phyloP scores from a whole-genome alignment of 2,329 filamentous ascomycete species.

The Helotiales sp. region DNA sequence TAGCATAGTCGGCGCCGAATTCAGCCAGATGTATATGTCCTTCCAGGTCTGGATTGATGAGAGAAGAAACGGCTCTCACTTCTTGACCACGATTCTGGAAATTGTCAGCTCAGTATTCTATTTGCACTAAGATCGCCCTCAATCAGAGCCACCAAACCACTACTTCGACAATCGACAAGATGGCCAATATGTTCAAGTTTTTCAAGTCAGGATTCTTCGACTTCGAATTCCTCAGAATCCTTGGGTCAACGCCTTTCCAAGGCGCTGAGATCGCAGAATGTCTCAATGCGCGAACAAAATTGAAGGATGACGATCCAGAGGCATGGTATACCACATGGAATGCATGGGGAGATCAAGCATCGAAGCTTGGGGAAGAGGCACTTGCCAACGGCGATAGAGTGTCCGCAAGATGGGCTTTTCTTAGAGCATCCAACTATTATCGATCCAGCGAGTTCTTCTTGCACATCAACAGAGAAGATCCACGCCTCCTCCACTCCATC shows the following conservation, averaged over 20 bases:
- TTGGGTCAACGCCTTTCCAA: conserved; percentile 37
- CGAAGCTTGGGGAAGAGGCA: conserved; percentile 39
- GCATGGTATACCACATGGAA: conserved; percentile 42
- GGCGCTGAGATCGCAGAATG: conserved; percentile 44
- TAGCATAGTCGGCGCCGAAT: conserved; percentile 5
- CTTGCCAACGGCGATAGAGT: conserved; percentile 30
- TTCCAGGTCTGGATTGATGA: background rate
- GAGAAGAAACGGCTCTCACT: background rate
- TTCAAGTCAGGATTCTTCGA: conserved; percentile 39
- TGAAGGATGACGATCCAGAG: conserved; percentile 40
- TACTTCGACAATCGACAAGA: background rate
- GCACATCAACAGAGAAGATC: conserved; percentile 27
- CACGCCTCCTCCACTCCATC: conserved; percentile 31
- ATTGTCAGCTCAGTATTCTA: background rate
- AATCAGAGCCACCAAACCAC: background rate
- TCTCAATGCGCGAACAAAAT: conserved; percentile 39
- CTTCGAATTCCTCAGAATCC: conserved; percentile 44
- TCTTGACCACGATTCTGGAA: background rate
- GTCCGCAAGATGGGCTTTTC: conserved; percentile 37
- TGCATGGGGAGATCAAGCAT: conserved; percentile 34
- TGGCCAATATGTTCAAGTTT: conserved; percentile 13
- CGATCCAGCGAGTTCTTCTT: conserved; percentile 35
- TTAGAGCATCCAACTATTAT: conserved; percentile 43
- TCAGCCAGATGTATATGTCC: background rate
- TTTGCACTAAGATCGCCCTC: background rate